Base-by-base conservation (phyloP, 352 stramenopile species). In the Blastocystis sp. region DNA sequence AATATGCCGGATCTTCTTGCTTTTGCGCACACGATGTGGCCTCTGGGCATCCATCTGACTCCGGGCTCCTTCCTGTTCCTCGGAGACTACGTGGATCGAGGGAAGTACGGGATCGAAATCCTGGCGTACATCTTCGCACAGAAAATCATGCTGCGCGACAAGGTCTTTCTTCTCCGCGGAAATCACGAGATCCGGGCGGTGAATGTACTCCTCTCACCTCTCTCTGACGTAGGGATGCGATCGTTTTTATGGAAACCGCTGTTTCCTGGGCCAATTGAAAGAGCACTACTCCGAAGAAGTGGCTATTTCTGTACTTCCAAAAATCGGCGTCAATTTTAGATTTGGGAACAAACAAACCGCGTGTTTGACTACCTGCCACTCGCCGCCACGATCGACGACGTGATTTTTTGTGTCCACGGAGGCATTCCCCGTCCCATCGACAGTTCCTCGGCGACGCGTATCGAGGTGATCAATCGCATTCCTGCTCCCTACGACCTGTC, bases 11-110 rank as follows among this genome's bases (percentile, higher is more conserved):
- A 97, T 91, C 90, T 97, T 77, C 93, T 96, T 61, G 98, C 98
- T 91, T 98, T 98, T 79, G 92, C 92, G 18, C 94, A 97, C 64
- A 95, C 97, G 89, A 93, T 98, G 62, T 98, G 96, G 96, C 94
- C 93, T 79, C 92, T 97, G n/a, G 95, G 95, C 6, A 93, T 98
- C 76, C 87, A 93, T 37, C 91, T 98, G 15, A 97, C 95, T 1
- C 95, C 95, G 2, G 96, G 96, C 6, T 95, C 94, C 43, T 98
- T 98, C 89, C 92, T 98, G 53, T 92, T 92, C 55, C 79, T 92
- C 26, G 90, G 90, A 9, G 89, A 92, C 59, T 91, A 92, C 34
- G 90, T 91, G 13, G 90, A 91, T 68, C 56, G 90, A 50, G 90
- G 90, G 29, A 84, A 89, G 50, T 84, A 80, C 50, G 80, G 76